Base-by-base conservation (phyloP, 192 early-diverging fungal species). In the Backusella liffmaniae region DNA sequence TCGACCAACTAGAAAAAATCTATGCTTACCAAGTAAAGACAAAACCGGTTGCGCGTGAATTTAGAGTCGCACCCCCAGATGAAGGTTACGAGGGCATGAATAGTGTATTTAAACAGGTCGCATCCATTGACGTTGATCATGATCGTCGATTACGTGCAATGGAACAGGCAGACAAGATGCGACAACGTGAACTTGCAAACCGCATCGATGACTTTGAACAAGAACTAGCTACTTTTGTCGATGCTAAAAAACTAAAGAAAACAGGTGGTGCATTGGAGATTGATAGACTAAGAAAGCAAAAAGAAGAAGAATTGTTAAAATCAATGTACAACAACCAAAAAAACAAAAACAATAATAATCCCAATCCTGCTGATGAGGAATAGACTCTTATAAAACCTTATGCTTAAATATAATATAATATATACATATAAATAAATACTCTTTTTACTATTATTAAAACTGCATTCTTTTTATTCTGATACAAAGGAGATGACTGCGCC, bases 191-290 rank as follows among this genome's bases (percentile, higher is more conserved):
- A 75, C 76, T 92, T 49, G 87, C 88, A 2, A 84, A 87, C 72
- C 80, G 89, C 32, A 91, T 93, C 66, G 90, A 94, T 75, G 92
- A 92, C 73, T 94, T 94, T 83, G 92, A 92, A 67, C 77, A 90
- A 44, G 93, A 94, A 70, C 65, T 94, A 72, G 82, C 85, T 1
- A 79, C 82, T 1, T 94, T 93, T 85, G 93, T 94, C 8, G 79
- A 80, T 1, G 46, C 84, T 26, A 89, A 84, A 37, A 90, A 91
- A 70, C 69, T 94, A 67, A 88, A 91, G 62, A 92, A 92, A 83
- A 93, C 92, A 0, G 93, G 93, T 1, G 93, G 93, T 21, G 91
- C 91, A 0, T 79, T 91, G 72, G 92, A 93, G 71, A 81, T 91
- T 5, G 93, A 94, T 75, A 86, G 91, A 13, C 72, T 87, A 74